A percentile compares a stretch with the other conserved stretches of the same genome.
These are phyloP conservation scores for Cerioporus squamosus DNA, from an alignment of 1,284 basidiomycete species.

Conservation along the genomic window DNA sequence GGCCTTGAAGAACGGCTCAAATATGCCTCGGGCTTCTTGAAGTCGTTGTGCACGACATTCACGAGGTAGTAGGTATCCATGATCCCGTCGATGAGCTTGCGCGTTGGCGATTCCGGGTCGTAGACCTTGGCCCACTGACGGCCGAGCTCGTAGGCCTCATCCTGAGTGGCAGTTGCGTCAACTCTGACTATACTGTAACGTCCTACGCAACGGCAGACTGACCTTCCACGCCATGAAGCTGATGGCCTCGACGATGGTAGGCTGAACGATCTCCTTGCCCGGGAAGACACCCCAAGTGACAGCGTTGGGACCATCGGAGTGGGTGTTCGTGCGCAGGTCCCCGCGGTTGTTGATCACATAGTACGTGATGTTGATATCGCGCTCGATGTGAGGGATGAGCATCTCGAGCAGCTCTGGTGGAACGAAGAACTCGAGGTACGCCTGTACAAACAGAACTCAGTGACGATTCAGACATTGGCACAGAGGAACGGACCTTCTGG, in stretches of 20 bases:
- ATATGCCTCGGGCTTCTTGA: conserved; percentile 85
- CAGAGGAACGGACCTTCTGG: conserved; percentile 73
- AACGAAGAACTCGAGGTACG: conserved; percentile 86
- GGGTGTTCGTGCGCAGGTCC: conserved; percentile 92
- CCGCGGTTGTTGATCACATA: conserved; percentile 94
- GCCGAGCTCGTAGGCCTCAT: conserved; percentile 97
- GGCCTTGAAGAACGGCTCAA: conserved; percentile 83
- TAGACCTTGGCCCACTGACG: conserved; percentile 94
- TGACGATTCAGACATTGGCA: not conserved
- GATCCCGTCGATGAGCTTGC: conserved; percentile 77
- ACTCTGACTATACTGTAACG: not conserved
- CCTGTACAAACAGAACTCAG: conserved; percentile 52
- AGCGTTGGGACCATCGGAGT: conserved; percentile 93
- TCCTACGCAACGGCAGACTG: conserved; percentile 24
- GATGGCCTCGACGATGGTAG: conserved; percentile 96
- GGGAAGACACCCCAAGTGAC: conserved; percentile 99
- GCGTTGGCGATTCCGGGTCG: conserved; percentile 76
- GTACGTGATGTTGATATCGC: conserved; percentile 92
- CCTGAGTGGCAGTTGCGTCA: conserved; percentile 48
- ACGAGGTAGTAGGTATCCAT: conserved; percentile 90
- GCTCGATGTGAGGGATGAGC: conserved; percentile 86
- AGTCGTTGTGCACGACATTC: conserved; percentile 98
- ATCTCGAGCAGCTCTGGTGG: conserved; percentile 63
- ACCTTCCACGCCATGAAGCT: conserved; percentile 99
- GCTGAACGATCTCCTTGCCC: conserved; percentile 96